Evolutionary conservation across 164 flowering plant genomes (phyloP).

Genomic region (Dillenia turbinata): DNA sequence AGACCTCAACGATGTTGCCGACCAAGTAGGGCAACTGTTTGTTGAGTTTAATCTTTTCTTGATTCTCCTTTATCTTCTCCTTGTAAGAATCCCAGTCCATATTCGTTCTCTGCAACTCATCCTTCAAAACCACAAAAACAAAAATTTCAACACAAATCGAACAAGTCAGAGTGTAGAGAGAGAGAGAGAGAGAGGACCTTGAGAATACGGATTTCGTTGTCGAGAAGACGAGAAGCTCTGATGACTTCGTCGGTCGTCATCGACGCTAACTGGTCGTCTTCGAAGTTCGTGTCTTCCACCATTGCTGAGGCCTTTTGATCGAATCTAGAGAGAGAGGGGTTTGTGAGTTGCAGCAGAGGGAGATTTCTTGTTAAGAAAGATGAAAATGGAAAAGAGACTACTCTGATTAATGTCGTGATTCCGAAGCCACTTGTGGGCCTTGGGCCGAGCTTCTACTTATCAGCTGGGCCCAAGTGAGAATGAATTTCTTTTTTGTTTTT

Average conservation of each 20-base stretch:
- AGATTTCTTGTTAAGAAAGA: too few species aligned
- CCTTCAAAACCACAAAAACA: constrained; percentile 27
- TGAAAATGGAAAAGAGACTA: too few species aligned
- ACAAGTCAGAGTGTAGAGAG: not conserved
- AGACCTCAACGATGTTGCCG: constrained; percentile 84
- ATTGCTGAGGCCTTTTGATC: constrained; percentile 51
- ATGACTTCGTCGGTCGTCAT: constrained; percentile 72
- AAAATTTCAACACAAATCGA: not conserved
- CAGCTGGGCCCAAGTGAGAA: too few species aligned
- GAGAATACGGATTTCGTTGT: constrained; percentile 65
- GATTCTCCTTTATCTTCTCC: constrained; percentile 86
- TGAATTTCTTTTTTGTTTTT: too few species aligned
- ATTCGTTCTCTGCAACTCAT: constrained; percentile 68
- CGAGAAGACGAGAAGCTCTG: constrained; percentile 82
- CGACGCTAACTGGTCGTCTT: constrained; percentile 73
- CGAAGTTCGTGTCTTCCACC: constrained; percentile 67
- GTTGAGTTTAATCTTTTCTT: constrained; percentile 84
- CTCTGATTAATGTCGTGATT: too few species aligned
- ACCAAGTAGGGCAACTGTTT: constrained; percentile 88
- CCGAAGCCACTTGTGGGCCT: too few species aligned
- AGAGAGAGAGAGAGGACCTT: constrained; percentile 30
- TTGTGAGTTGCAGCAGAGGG: not conserved
- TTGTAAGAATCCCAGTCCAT: constrained; percentile 63
- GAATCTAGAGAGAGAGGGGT: constrained; percentile 5
- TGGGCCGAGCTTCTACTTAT: too few species aligned